Evolutionary conservation across 768 basidiomycete species (phyloP), one percentile per base, ranked within the genome.

Genomic region (Leccinum obscurum): DNA sequence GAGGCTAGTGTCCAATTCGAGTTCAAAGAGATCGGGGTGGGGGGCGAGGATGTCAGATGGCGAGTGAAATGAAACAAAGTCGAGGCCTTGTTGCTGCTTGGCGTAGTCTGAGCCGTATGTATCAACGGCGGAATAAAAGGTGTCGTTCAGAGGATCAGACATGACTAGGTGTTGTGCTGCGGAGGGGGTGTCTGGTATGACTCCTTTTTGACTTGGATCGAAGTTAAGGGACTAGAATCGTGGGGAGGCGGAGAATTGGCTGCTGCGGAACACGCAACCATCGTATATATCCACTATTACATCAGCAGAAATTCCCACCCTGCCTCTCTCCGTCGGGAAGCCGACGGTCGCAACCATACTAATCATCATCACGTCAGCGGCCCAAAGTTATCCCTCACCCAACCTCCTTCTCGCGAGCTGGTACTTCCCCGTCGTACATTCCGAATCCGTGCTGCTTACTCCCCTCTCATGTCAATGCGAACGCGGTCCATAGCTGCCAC

Each of bases 21-120:
- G 83, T 72, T 93, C 92, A 77, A 93, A 93, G 64, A 85, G 81
- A 80, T 92, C 90, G 62, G 89, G 88, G 70, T 88, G 84, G 49
- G 90, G 89, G 56, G 88, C 89, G 67, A 85, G 80, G 76, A 89
- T 82, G 77, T 90, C 89, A 60, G 83, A 78, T 65, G 85, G 82
- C 63, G 83, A 80, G 68, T 85, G 83, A 76, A 87, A 87, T 72
- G 86, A 86, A 76, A 84, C 80, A 78, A 88, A 87, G 75, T 85
- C 84, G 72, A 84, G 78, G 75, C 77, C 77, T 69, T 82, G 73
- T 64, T 65, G 71, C 52, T 75, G 75, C 72, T 76, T 76, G 64
- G 70, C 64, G 74, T 72, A 75, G 61, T 75, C 74, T 39, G 74
- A 68, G 64, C 74, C 74, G 60, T 76, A 74, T 51, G 75, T 59